Evolutionary conservation across 225 moss, liverwort and hornwort species (phyloP).

Genomic region (Ulota crispa): DNA sequence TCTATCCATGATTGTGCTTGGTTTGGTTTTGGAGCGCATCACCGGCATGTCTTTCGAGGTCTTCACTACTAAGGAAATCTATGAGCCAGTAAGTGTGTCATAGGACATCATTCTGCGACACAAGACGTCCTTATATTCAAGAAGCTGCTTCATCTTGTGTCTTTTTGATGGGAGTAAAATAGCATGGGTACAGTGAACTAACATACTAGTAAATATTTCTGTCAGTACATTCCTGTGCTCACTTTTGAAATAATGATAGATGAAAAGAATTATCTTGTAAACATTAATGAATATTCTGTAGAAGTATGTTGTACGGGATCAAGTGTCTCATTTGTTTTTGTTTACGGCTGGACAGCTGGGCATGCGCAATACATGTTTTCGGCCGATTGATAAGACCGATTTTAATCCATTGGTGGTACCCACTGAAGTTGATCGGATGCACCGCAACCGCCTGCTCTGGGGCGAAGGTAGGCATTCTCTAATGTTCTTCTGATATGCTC

Average conservation of each 20-base stretch:
- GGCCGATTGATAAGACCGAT: conserved; percentile 55
- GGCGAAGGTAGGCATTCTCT: conserved; percentile 56
- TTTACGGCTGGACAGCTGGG: conserved; percentile 42
- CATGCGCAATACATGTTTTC: conserved; percentile 63
- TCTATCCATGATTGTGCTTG: conserved; percentile 75
- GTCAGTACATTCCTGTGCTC: conserved; percentile 3
- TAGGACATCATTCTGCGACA: not conserved
- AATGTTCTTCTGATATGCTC: conserved; percentile 7
- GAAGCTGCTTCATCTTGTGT: not conserved
- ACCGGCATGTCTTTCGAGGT: conserved; percentile 52
- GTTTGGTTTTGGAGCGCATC: conserved; percentile 71
- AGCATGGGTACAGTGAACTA: not conserved
- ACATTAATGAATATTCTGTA: not conserved
- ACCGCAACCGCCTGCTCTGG: conserved; percentile 74
- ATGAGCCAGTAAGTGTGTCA: conserved; percentile 55
- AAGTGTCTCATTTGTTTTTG: conserved; percentile 1
- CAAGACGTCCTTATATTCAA: no score
- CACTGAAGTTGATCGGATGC: conserved; percentile 74
- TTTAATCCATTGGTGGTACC: conserved; percentile 77
- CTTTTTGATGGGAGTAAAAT: not conserved
- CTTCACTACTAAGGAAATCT: conserved; percentile 59
- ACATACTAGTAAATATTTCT: not conserved
- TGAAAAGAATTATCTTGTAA: not conserved
- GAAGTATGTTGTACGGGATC: not conserved
- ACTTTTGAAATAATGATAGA: not conserved